Percentiles rank a stretch among this genome's conserved stretches.
Evolutionary conservation across 768 basidiomycete genomes (phyloP).

Genomic region (Plicaturopsis crispa): DNA sequence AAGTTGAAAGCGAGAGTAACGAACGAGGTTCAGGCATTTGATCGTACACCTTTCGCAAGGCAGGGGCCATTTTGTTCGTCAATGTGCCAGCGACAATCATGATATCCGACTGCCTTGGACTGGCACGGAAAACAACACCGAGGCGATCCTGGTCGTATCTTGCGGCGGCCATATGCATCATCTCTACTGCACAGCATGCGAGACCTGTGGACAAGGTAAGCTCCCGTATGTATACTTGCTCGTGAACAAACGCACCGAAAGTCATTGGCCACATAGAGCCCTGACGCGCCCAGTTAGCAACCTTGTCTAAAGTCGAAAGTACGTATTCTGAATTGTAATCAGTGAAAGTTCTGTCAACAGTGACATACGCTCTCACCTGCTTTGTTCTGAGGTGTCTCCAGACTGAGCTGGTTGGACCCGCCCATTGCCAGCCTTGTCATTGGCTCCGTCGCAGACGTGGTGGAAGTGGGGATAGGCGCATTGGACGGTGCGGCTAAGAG

Average conservation of each 20-base stretch:
- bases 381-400: constrained; percentile 85
- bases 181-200: constrained; percentile 98
- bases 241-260: constrained; percentile 44
- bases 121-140: constrained; percentile 98
- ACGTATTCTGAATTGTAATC: constrained; percentile 70
- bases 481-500: constrained; percentile 29
- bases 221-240: constrained; percentile 11
- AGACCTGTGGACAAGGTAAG: constrained; percentile 46
- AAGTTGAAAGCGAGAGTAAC: constrained; percentile 17
- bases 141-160: constrained; percentile 98
- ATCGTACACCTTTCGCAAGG: constrained; percentile 91
- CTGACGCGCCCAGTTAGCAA: constrained; percentile 96
- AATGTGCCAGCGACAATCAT: constrained; percentile 99
- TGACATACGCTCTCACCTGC: constrained; percentile 57
- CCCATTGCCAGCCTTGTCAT: constrained; percentile 67
- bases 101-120: constrained; percentile 93
- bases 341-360: constrained; percentile 3
- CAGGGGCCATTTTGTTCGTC: constrained; percentile 99
- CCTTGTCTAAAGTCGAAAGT: constrained; percentile 90
- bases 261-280: constrained; percentile 99
- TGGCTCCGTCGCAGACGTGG: constrained; percentile 41
- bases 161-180: constrained; percentile 99
- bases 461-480: constrained; percentile 30
- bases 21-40: constrained; percentile 97
- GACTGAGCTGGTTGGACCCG: constrained; percentile 76